Evolutionary conservation across 495 filamentous ascomycete genomes (phyloP).

Genomic region (Cryomyces antarcticus): DNA sequence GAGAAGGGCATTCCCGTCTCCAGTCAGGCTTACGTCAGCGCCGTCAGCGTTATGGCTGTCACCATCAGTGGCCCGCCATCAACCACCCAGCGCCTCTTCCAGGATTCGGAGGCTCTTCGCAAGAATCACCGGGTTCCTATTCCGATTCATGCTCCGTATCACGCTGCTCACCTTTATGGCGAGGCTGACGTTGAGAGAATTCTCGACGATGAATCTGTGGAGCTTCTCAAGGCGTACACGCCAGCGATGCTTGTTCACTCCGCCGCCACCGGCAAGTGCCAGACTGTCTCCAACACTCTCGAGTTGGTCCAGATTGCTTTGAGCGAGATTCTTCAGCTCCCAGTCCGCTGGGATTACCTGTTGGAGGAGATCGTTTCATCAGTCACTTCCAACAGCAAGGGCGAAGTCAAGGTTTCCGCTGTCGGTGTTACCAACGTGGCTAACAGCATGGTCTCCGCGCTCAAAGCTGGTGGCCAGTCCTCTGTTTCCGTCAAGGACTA

Average conservation of each 20-base stretch:
- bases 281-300: slow-evolving; percentile 15
- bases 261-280: slow-evolving; percentile 19
- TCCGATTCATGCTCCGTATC: slow-evolving; percentile 62
- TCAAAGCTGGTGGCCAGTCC: slow-evolving; percentile 20
- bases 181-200: slow-evolving; percentile 39
- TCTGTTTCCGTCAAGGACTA: slow-evolving; percentile 16
- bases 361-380: slow-evolving; percentile 19
- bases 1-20: slow-evolving; percentile 37
- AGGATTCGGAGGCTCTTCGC: slow-evolving; percentile 27
- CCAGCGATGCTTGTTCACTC: slow-evolving; percentile 19
- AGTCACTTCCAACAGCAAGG: slow-evolving; percentile 12
- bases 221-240: slow-evolving; percentile 18
- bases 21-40: slow-evolving; percentile 52
- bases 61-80: slow-evolving; percentile 64
- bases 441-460: slow-evolving; percentile 22
- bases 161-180: slow-evolving; percentile 53
- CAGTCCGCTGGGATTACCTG: slow-evolving; percentile 23
- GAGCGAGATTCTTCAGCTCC: slow-evolving; percentile 19
- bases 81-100: slow-evolving; percentile 36
- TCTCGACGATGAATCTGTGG: slow-evolving; percentile 21
- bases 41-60: slow-evolving; percentile 44
- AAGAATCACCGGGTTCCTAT: slow-evolving; percentile 38
- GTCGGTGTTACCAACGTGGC: slow-evolving; percentile 23
- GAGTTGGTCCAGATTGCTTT: slow-evolving; percentile 16
- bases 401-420: slow-evolving; percentile 12